phyloP scores from a whole-genome alignment of 768 basidiomycete genomes.

The Psilocybe sp. region DNA sequence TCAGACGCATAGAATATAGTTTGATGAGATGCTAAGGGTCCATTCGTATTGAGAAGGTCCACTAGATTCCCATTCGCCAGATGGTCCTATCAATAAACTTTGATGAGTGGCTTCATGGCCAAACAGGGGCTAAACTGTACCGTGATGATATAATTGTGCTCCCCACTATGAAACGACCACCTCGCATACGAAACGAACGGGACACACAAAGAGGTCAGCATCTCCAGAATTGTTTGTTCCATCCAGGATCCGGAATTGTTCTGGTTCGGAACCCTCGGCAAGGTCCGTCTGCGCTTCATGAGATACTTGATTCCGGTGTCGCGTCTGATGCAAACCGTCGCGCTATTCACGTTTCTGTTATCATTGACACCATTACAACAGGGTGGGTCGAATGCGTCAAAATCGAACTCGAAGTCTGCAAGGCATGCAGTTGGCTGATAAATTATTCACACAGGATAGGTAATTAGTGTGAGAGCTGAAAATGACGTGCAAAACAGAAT shows the following conservation, averaged over 20 bases:
- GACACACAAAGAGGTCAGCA: slow-evolving; percentile 27
- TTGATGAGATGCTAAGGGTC: slow-evolving; percentile 30
- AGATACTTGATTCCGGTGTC: slow-evolving; percentile 30
- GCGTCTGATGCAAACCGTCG: slow-evolving; percentile 19
- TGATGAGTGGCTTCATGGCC: background rate
- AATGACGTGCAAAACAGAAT: slow-evolving; percentile 14
- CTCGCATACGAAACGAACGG: slow-evolving; percentile 37
- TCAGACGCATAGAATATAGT: slow-evolving; percentile 46
- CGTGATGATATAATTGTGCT: slow-evolving; percentile 35
- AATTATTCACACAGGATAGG: no score
- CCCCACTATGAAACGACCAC: slow-evolving; percentile 39
- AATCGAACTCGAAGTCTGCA: slow-evolving; percentile 34
- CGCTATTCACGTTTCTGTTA: slow-evolving; percentile 3
- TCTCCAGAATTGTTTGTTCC: slow-evolving; percentile 35
- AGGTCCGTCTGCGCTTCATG: slow-evolving; percentile 22
- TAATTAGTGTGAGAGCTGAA: no score
- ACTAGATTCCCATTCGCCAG: slow-evolving; percentile 18
- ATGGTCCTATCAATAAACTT: slow-evolving; percentile 15
- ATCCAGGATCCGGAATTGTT: slow-evolving; percentile 7
- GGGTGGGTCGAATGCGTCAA: slow-evolving; percentile 4
- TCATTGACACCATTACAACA: background rate
- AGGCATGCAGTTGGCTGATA: slow-evolving; percentile 19
- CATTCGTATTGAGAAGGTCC: slow-evolving; percentile 28
- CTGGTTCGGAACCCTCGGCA: slow-evolving; percentile 4
- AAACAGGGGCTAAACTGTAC: slow-evolving; percentile 22